Evolutionary conservation across 495 filamentous ascomycete genomes (phyloP).

Genomic region (Amorphotheca resinae): DNA sequence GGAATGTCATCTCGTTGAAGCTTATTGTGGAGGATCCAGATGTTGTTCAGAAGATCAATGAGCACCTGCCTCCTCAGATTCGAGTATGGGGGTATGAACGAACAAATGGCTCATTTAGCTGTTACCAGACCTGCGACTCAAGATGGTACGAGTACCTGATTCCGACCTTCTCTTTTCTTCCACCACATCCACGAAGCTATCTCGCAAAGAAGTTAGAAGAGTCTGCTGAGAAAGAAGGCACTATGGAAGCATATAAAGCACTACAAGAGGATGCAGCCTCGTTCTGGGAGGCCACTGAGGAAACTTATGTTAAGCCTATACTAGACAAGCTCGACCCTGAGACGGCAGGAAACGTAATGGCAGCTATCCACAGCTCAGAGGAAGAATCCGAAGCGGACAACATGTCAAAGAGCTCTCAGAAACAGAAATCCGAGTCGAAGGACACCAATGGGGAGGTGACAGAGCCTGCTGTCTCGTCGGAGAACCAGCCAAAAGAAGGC

Average conservation of each 20-base stretch:
- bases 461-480: background rate
- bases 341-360: conserved; percentile 29
- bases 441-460: background rate
- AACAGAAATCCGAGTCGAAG: conserved; percentile 3
- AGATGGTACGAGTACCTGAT: conserved; percentile 94
- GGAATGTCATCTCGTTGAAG: conserved; percentile 91
- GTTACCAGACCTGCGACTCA: conserved; percentile 85
- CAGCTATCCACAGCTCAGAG: conserved; percentile 25
- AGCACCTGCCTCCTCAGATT: conserved; percentile 72
- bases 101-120: conserved; percentile 76
- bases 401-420: conserved; percentile 4
- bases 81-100: conserved; percentile 84
- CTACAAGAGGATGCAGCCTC: conserved; percentile 64
- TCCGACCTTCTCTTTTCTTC: conserved; percentile 79
- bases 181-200: conserved; percentile 77
- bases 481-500: background rate
- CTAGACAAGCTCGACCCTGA: conserved; percentile 37
- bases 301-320: conserved; percentile 62
- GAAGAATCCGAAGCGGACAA: conserved; percentile 16
- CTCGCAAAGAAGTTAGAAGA: conserved; percentile 68
- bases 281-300: conserved; percentile 74
- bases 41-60: conserved; percentile 83
- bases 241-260: conserved; percentile 49
- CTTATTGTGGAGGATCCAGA: conserved; percentile 86
- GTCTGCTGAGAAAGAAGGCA: conserved; percentile 54